Evolutionary conservation across 2,329 filamentous ascomycete genomes (phyloP), one percentile per base, ranked within the genome.

Genomic region (Claviceps purpurea): DNA sequence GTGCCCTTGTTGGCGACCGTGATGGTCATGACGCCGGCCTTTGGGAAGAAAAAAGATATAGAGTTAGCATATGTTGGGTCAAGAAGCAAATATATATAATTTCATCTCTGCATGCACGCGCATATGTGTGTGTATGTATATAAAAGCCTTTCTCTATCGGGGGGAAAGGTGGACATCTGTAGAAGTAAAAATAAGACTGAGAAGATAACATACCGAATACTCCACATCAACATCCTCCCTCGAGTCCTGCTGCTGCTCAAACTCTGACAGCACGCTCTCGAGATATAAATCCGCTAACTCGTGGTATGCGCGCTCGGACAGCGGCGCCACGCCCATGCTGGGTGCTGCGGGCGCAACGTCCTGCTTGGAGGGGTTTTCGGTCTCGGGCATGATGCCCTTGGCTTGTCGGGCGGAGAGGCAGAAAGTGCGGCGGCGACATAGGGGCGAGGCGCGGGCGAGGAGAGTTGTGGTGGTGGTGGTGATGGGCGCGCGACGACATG

Each of bases 21-120:
- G 62, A 97, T 75, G 56, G 83, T 89, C 60, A 97, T 76, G 52
- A 97, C 89, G 52, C 93, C 91, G 51, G 88, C 79, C 90, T 96
- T 14, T 18, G 14, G 5, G 1, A 11, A 18, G 14, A 38, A 16
- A 18, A 11, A 16, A 26, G 30, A n/a, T 11, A 16, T 18, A n/a
- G 11, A 34, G n/a, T 14, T 6, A 20, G 11, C 5, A 24, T 10
- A 30, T 4, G 30, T 1, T 34, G 30, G 11, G 30, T 34, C n/a
- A 20, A 20, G 11, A 4, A 30, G 24, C 24, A n/a, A 34, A 22
- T 48, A 24, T 26, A 47, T 50, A 57, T 50, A 4, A 4, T 4
- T 22, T 22, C 4, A 56, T 48, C n/a, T 5, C 5, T 37, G 41
- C 22, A 34, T 34, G 30, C 30, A 4, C 30, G 13, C 20, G 3